These are phyloP conservation scores for Mycena galericulata DNA, from an alignment of 768 basidiomycete species.

Conservation along the genomic window DNA sequence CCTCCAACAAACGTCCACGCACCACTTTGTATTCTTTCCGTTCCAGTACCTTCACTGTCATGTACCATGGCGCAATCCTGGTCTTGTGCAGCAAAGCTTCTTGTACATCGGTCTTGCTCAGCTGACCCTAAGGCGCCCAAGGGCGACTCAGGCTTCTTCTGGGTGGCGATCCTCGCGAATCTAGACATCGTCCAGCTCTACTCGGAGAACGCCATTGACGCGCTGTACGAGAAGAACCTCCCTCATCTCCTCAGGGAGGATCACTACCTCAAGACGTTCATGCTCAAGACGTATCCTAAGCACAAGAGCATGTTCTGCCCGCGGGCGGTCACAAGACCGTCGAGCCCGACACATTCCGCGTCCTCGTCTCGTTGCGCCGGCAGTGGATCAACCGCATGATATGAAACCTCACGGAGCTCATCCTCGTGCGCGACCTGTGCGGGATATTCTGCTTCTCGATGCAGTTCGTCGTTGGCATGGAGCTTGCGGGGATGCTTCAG, in stretches of 20 bases:
- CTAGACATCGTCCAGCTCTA: conserved; percentile 99
- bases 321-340: conserved; percentile 98
- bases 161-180: conserved; percentile 98
- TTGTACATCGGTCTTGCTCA: no score
- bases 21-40: no score
- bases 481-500: conserved; percentile 96
- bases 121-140: conserved; percentile 99
- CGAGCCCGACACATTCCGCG: conserved; percentile 95
- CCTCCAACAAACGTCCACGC: no score
- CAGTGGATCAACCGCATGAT: conserved; percentile 99
- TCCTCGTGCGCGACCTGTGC: conserved; percentile 97
- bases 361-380: conserved; percentile 94
- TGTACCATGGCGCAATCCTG: no score
- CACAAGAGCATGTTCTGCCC: conserved; percentile 99
- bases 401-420: conserved; percentile 95
- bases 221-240: conserved; percentile 98
- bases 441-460: conserved; percentile 99
- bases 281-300: conserved; percentile 99
- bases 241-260: conserved; percentile 98
- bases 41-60: no score
- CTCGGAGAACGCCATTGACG: conserved; percentile 99
- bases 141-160: conserved; percentile 92
- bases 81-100: no score
- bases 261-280: conserved; percentile 97
- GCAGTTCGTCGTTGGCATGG: conserved; percentile 99